A percentile compares a stretch with the other conserved stretches of the same genome.
These are phyloP conservation scores for Alopecurus myosuroides DNA, from an alignment of 176 grass and related monocot genomes.

Conservation along the genomic window DNA sequence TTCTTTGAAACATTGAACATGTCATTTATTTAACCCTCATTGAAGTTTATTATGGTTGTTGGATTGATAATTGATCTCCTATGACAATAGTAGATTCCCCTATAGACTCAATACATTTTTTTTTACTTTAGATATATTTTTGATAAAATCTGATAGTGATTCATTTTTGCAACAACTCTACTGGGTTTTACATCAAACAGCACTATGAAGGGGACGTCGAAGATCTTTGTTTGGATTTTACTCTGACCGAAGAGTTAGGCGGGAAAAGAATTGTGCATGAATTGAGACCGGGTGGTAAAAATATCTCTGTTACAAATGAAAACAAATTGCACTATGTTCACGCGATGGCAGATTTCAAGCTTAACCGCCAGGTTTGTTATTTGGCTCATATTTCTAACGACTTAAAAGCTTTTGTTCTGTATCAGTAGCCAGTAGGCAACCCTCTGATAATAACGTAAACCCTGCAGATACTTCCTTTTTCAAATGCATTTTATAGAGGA, in stretches of 20 bases:
- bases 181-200: slow-evolving; percentile 38
- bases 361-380: slow-evolving; percentile 71
- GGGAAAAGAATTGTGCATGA: slow-evolving; percentile 85
- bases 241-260: slow-evolving; percentile 77
- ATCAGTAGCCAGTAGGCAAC: not conserved
- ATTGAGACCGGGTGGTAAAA: slow-evolving; percentile 91
- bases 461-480: slow-evolving; percentile 86
- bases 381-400: not conserved
- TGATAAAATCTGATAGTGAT: not conserved
- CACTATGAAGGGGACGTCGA: slow-evolving; percentile 82
- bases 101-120: not conserved
- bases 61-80: not conserved
- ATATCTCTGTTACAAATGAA: slow-evolving; percentile 80
- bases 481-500: slow-evolving; percentile 97
- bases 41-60: slow-evolving; percentile 20
- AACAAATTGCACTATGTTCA: slow-evolving; percentile 98
- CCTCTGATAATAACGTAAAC: not conserved
- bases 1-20: not conserved
- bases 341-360: slow-evolving; percentile 95
- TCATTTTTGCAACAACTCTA: slow-evolving; percentile 1
- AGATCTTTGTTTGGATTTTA: slow-evolving; percentile 97
- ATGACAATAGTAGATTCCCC: not conserved
- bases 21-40: not conserved
- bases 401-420: slow-evolving; percentile 11
- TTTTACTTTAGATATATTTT: not conserved